Evolutionary conservation across 768 basidiomycete species (phyloP).

Genomic region (Collybia sordida): DNA sequence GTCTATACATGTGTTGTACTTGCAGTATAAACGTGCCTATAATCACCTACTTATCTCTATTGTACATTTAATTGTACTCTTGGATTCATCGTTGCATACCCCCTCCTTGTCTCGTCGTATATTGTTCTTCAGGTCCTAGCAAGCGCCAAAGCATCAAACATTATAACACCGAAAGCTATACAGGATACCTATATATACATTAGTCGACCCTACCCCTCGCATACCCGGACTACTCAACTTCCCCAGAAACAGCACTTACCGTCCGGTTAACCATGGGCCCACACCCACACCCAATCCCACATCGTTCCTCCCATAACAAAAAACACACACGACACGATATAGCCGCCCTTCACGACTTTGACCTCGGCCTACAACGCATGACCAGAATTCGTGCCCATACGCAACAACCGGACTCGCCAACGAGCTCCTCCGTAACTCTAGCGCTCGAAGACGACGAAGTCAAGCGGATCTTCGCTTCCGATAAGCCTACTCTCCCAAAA

Average conservation of each 20-base stretch:
- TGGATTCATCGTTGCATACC: not conserved
- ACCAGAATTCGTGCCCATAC: not conserved
- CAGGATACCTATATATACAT: not conserved
- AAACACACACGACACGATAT: not conserved
- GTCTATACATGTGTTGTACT: too few relatives aligned
- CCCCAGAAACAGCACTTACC: not conserved
- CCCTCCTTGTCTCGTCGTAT: not conserved
- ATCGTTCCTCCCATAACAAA: not conserved
- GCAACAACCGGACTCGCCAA: slow-evolving; percentile 7
- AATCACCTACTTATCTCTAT: too few relatives aligned
- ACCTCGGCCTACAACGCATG: not conserved
- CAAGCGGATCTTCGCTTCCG: slow-evolving; percentile 7
- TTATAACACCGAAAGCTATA: too few relatives aligned
- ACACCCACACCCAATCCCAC: not conserved
- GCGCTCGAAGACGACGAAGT: slow-evolving; percentile 13
- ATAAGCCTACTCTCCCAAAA: slow-evolving; percentile 5
- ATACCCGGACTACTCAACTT: too few relatives aligned
- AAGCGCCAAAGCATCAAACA: not conserved
- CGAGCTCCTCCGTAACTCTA: slow-evolving; percentile 8
- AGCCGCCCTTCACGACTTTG: not conserved
- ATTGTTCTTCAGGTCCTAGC: not conserved
- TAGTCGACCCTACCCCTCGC: not conserved
- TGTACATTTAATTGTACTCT: too few relatives aligned
- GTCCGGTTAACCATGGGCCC: not conserved
- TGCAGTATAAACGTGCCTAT: too few relatives aligned